phyloP scores from a whole-genome alignment of 169 alveolate species.

The Blepharisma undulans region DNA sequence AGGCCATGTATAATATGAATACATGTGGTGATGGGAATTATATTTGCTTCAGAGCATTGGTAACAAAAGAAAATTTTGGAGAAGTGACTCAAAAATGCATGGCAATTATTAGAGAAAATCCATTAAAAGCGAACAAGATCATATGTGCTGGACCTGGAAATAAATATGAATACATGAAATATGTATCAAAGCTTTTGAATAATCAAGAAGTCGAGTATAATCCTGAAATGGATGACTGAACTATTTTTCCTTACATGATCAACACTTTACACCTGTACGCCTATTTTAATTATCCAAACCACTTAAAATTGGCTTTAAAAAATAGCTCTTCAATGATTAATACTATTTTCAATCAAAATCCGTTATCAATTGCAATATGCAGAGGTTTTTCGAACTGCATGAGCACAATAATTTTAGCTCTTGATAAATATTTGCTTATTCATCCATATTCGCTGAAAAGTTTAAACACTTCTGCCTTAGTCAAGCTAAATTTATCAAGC shows the following conservation, averaged over 20 bases:
- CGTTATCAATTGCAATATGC: neutral
- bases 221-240: neutral
- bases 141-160: too few species aligned
- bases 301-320: neutral
- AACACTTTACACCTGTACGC: constrained; percentile 19
- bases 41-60: too few species aligned
- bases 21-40: too few species aligned
- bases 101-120: neutral
- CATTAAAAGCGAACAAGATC: neutral
- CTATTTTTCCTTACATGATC: neutral
- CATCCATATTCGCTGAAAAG: neutral
- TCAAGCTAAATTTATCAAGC: neutral
- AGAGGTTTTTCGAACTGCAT: neutral
- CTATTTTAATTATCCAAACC: neutral
- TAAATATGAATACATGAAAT: constrained; percentile 12
- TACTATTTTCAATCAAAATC: neutral
- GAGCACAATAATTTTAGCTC: neutral
- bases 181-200: neutral
- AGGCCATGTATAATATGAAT: too few species aligned
- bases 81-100: too few species aligned
- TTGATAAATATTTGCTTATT: neutral
- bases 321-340: neutral
- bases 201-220: neutral
- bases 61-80: too few species aligned
- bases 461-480: neutral